phyloP scores from a whole-genome alignment of 2,329 filamentous ascomycete species.

The Lachnellula subtilissima region DNA sequence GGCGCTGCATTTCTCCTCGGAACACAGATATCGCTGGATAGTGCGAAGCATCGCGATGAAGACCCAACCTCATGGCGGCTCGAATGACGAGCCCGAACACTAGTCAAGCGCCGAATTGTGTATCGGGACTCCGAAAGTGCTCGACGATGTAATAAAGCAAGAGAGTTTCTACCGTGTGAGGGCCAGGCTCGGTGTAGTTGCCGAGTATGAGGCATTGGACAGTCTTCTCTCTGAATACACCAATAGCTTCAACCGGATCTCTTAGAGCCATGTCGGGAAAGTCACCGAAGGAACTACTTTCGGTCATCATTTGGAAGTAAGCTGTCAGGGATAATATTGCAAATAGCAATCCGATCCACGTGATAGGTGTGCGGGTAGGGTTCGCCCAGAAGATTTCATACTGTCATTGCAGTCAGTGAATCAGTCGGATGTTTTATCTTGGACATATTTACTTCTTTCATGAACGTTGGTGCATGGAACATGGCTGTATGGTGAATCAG shows the following conservation, averaged over 20 bases:
- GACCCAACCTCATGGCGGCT: constrained; percentile 52
- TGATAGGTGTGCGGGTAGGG: constrained; percentile 32
- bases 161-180: constrained; percentile 46
- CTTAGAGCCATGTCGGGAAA: constrained; percentile 37
- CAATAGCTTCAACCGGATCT: constrained; percentile 4
- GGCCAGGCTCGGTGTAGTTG: constrained; percentile 46
- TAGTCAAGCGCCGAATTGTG: constrained; percentile 51
- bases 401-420: constrained; percentile 11
- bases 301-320: constrained; percentile 19
- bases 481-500: constrained; percentile 1
- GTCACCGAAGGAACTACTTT: constrained; percentile 36
- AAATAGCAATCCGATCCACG: constrained; percentile 49
- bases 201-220: constrained; percentile 47
- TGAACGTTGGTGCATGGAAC: constrained; percentile 48
- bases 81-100: constrained; percentile 47
- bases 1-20: constrained; percentile 57
- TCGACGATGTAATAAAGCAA: constrained; percentile 48
- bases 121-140: constrained; percentile 46
- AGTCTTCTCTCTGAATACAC: constrained; percentile 43
- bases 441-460: constrained; percentile 33
- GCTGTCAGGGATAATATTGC: constrained; percentile 14
- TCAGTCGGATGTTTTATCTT: not conserved
- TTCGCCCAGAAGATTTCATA: constrained; percentile 29
- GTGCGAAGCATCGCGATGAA: constrained; percentile 51
- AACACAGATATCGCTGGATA: constrained; percentile 44